These are phyloP conservation scores for Lecanicillium sp. DNA, from an alignment of 2,329 filamentous ascomycete genomes.

Conservation along the genomic window DNA sequence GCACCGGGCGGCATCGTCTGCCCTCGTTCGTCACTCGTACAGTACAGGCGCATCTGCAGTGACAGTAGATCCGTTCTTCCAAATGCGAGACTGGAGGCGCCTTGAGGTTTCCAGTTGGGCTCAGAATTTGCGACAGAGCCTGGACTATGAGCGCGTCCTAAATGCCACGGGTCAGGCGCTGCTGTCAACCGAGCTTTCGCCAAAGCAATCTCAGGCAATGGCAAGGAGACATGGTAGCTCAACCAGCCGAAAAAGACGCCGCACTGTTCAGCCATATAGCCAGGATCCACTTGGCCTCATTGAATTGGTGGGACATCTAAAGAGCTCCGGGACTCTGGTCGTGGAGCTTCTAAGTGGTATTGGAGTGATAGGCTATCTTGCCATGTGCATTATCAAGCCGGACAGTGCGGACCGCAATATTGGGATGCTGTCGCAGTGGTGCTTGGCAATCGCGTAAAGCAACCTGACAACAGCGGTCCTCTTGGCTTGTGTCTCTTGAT, in stretches of 20 bases:
- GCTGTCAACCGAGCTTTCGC: not conserved
- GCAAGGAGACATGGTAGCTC: not conserved
- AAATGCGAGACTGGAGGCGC: conserved; percentile 19
- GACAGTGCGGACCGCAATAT: conserved; percentile 13
- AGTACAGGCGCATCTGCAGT: conserved; percentile 7
- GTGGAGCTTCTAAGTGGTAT: conserved; percentile 69
- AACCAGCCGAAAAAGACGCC: conserved; percentile 7
- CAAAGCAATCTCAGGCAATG: conserved; percentile 1
- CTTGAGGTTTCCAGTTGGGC: conserved; percentile 30
- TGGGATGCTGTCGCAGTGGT: conserved; percentile 5
- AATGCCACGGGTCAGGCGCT: conserved; percentile 1
- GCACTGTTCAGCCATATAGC: conserved; percentile 31
- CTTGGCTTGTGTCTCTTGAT: not conserved
- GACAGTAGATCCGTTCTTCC: conserved; percentile 10
- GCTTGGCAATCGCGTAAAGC: conserved; percentile 4
- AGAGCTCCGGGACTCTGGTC: conserved; percentile 55
- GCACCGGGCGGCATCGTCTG: conserved; percentile 1
- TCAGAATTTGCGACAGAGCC: conserved; percentile 26
- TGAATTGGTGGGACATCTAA: conserved; percentile 58
- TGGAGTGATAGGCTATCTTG: conserved; percentile 65
- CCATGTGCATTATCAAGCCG: conserved; percentile 48
- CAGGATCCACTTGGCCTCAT: conserved; percentile 77
- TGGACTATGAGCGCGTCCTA: conserved; percentile 21
- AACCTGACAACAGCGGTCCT: too few relatives aligned
- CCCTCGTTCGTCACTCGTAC: conserved; percentile 10